phyloP scores from a whole-genome alignment of 2,329 filamentous ascomycete species.

The Nannizziopsis barbatae region DNA sequence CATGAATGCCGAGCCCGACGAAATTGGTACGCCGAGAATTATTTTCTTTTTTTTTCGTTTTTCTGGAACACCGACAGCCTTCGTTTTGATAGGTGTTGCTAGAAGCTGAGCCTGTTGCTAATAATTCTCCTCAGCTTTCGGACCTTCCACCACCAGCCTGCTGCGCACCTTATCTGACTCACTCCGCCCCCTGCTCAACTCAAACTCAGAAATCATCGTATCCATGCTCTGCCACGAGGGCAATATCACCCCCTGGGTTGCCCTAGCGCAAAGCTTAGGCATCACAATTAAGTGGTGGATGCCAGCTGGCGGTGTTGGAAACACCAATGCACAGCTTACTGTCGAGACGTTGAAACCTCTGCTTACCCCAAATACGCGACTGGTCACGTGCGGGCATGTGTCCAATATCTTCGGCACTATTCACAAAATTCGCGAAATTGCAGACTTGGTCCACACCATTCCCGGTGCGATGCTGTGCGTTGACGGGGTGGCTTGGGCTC shows the following conservation, averaged over 20 bases:
- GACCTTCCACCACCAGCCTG: constrained; percentile 63
- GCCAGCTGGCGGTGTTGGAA: constrained; percentile 1
- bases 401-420: constrained; percentile 7
- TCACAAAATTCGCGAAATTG: constrained; percentile 3
- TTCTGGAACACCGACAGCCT: background rate
- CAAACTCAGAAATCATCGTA: constrained; percentile 6
- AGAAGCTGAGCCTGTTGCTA: background rate
- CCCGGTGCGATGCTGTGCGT: constrained; percentile 6
- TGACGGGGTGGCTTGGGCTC: constrained; percentile 6
- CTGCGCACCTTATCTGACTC: constrained; percentile 43
- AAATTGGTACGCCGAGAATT: constrained; percentile 2
- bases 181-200: constrained; percentile 4
- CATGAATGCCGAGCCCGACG: constrained; percentile 6
- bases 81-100: too few species aligned
- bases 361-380: background rate
- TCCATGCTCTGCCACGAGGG: constrained; percentile 7
- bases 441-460: constrained; percentile 4
- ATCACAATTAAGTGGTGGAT: constrained; percentile 9
- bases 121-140: constrained; percentile 31
- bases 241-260: constrained; percentile 5
- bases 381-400: constrained; percentile 9
- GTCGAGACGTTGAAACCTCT: constrained; percentile 6
- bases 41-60: too few species aligned
- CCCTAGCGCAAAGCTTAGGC: constrained; percentile 1
- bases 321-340: constrained; percentile 2